These are phyloP conservation scores for Scheffersomyces illinoinensis DNA, from an alignment of 1,139 yeast genomes.

Conservation along the genomic window DNA sequence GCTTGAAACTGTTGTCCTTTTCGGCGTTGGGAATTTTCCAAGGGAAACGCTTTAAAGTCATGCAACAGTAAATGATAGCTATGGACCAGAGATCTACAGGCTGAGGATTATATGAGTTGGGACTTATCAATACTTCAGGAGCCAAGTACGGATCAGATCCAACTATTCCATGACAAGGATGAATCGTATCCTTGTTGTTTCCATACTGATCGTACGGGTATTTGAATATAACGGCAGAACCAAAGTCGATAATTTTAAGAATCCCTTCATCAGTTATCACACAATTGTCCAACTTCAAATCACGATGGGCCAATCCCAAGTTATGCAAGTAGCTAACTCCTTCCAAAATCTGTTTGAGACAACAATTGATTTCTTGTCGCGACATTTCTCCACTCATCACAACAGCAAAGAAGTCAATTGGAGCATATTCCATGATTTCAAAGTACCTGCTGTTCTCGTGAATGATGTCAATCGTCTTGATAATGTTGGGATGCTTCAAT, in stretches of 20 bases:
- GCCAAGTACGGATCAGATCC: conserved; percentile 98
- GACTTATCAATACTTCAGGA: conserved; percentile 82
- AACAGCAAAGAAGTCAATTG: conserved; percentile 92
- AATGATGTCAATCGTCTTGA: conserved; percentile 89
- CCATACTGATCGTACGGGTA: conserved; percentile 76
- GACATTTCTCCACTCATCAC: conserved; percentile 97
- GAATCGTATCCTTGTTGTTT: conserved; percentile 54
- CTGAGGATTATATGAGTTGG: conserved; percentile 80
- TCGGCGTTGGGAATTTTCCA: conserved; percentile 91
- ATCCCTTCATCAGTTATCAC: conserved; percentile 86
- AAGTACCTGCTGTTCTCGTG: conserved; percentile 84
- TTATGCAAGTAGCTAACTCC: conserved; percentile 86
- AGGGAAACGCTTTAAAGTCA: conserved; percentile 91
- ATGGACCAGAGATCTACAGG: conserved; percentile 95
- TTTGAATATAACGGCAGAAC: conserved; percentile 91
- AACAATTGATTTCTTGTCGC: conserved; percentile 80
- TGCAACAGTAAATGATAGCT: conserved; percentile 94
- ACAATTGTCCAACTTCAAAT: conserved; percentile 91
- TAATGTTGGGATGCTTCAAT: conserved; percentile 88
- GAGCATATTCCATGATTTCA: conserved; percentile 98
- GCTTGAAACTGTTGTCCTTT: conserved; percentile 78
- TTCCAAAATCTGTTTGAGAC: conserved; percentile 79
- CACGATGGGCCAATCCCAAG: conserved; percentile 94
- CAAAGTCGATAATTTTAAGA: conserved; percentile 90
- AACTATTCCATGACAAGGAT: conserved; percentile 88